phyloP scores from a whole-genome alignment of 139 green algal species.

The Eudorina sp. region DNA sequence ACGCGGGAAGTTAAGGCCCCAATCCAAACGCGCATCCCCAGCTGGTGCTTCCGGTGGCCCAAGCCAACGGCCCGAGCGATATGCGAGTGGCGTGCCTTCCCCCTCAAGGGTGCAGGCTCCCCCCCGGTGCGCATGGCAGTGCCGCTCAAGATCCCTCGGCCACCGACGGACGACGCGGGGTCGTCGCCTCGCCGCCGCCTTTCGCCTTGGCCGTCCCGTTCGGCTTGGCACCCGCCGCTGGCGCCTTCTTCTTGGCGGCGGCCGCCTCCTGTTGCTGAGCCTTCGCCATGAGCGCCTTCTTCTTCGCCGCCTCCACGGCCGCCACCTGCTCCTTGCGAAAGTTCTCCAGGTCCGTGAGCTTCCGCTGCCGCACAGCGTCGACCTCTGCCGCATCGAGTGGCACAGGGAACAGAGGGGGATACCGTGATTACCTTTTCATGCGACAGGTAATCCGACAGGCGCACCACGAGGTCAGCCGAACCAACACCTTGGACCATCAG shows the following conservation, averaged over 20 bases:
- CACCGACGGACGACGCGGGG: not conserved
- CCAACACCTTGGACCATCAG: no score
- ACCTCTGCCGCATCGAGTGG: conserved; percentile 63
- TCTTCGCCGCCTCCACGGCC: conserved; percentile 56
- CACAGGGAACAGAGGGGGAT: no score
- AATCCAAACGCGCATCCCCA: no score
- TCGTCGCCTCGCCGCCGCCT: not conserved
- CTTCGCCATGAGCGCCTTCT: conserved; percentile 53
- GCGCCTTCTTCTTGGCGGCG: conserved; percentile 28
- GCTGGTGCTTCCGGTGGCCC: no score
- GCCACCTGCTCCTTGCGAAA: conserved; percentile 59
- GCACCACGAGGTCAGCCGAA: no score
- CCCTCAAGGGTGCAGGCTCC: no score
- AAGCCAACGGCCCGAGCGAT: no score
- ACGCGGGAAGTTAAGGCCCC: no score
- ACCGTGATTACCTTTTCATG: no score
- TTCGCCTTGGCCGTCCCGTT: conserved; percentile 1
- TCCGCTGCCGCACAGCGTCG: conserved; percentile 53
- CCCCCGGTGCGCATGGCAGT: no score
- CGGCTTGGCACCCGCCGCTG: not conserved
- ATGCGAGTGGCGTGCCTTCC: no score
- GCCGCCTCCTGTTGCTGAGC: conserved; percentile 37
- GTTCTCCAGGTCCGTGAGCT: conserved; percentile 59
- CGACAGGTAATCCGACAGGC: no score
- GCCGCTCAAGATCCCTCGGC: not conserved